phyloP scores from a whole-genome alignment of 805 yeast genomes.

The Pichia deserticola region DNA sequence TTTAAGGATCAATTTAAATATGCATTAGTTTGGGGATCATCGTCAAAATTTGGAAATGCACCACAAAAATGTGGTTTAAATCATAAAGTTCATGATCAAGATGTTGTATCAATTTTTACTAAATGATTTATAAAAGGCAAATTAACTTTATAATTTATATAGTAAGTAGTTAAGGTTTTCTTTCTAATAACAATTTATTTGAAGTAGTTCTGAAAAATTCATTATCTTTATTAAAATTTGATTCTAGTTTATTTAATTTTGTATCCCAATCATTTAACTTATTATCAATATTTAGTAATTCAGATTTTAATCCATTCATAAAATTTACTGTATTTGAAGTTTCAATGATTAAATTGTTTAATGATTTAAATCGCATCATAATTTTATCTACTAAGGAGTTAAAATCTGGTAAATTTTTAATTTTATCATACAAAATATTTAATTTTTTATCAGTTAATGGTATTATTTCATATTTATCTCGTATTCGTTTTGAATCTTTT shows the following conservation, averaged over 20 bases:
- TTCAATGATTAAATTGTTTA: conserved; percentile 12
- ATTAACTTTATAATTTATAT: too few relatives aligned
- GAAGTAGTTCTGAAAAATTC: conserved; percentile 10
- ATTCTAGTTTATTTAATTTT: conserved; percentile 17
- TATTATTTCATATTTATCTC: conserved; percentile 3
- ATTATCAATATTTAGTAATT: conserved; percentile 13
- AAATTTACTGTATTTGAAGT: conserved; percentile 9
- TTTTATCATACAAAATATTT: conserved; percentile 14
- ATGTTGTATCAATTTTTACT: conserved; percentile 85
- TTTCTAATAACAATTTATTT: conserved; percentile 4
- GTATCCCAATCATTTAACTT: conserved; percentile 19
- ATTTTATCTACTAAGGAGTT: conserved; percentile 14
- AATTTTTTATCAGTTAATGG: conserved; percentile 18
- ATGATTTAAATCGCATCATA: conserved; percentile 14
- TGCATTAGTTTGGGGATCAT: conserved; percentile 94
- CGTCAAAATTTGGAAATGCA: conserved; percentile 72
- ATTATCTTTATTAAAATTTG: conserved; percentile 6
- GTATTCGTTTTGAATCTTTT: conserved; percentile 7
- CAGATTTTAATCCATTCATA: conserved; percentile 12
- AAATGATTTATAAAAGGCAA: conserved; percentile 37
- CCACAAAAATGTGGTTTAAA: conserved; percentile 93
- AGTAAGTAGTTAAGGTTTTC: not conserved
- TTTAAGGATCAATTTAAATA: conserved; percentile 88
- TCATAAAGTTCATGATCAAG: conserved; percentile 85
- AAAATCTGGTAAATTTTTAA: conserved; percentile 16